Percentiles rank a stretch among this genome's conserved stretches.
phyloP scores from a whole-genome alignment of 2,329 filamentous ascomycete genomes.

The Magnaporthales sp. region DNA sequence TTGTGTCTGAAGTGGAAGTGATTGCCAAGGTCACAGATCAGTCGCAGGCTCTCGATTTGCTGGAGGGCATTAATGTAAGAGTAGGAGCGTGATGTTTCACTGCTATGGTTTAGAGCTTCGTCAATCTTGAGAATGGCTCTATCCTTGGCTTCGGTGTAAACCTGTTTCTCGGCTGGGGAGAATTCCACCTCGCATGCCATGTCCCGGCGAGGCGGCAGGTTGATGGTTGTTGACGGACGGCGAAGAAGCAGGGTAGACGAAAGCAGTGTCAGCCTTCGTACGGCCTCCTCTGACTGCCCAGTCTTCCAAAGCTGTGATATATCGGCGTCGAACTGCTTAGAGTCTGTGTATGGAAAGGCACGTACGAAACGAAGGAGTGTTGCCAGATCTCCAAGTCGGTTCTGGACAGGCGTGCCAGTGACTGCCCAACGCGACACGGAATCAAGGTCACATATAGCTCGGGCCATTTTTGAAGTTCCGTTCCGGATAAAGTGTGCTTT shows the following conservation, averaged over 20 bases:
- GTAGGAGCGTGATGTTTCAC: constrained; percentile 5
- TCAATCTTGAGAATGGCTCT: constrained; percentile 22
- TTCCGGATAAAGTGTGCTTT: constrained; percentile 33
- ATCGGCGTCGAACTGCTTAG: constrained; percentile 26
- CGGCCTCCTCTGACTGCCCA: constrained; percentile 24
- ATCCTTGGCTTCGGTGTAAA: constrained; percentile 23
- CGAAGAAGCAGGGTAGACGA: constrained; percentile 28
- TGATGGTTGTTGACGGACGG: constrained; percentile 26
- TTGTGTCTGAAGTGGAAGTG: constrained; percentile 24
- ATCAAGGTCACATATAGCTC: constrained; percentile 27
- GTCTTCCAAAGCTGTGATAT: constrained; percentile 29
- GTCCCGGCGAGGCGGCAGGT: constrained; percentile 27
- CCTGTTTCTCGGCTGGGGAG: constrained; percentile 20
- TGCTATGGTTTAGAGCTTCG: constrained; percentile 16
- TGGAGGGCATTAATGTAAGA: constrained; percentile 32
- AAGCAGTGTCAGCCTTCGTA: constrained; percentile 28
- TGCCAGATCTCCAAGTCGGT: constrained; percentile 30
- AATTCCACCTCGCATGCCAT: constrained; percentile 25
- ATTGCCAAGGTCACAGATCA: constrained; percentile 37
- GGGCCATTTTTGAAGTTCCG: constrained; percentile 21
- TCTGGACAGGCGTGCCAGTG: constrained; percentile 41
- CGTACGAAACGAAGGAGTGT: constrained; percentile 33
- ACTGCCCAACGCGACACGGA: constrained; percentile 33
- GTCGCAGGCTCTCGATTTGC: constrained; percentile 32
- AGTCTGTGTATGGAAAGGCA: constrained; percentile 30